phyloP scores from a whole-genome alignment of 352 stramenopile genomes.

The Pythium periplocum region DNA sequence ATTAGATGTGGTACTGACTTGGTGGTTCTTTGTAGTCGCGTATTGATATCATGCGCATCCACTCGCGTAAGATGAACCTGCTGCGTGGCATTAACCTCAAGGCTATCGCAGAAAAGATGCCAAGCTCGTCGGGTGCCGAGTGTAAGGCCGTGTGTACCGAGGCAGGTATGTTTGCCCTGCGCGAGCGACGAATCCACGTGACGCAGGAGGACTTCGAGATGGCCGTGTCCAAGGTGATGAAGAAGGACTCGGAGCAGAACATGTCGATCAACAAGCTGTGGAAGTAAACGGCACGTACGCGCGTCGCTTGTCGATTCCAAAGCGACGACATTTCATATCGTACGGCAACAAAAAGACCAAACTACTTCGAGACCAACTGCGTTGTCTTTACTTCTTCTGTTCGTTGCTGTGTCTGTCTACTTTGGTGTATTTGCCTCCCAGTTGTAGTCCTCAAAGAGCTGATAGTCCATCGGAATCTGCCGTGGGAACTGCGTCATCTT shows the following conservation, averaged over 20 bases:
- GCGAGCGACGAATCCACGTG: conserved; percentile 98
- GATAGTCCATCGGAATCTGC: conserved; percentile 75
- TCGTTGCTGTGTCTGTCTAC: no score
- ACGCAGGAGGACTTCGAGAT: conserved; percentile 99
- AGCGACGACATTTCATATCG: neutral
- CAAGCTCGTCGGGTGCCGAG: conserved; percentile 96
- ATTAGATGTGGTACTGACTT: conserved; percentile 17
- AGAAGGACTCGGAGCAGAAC: conserved; percentile 98
- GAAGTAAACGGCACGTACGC: conserved; percentile 85
- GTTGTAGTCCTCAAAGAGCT: conserved; percentile 86
- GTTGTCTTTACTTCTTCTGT: no score
- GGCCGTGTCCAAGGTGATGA: conserved; percentile 99
- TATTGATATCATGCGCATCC: conserved; percentile 98
- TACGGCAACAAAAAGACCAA: conserved; percentile 1
- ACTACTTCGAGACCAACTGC: neutral
- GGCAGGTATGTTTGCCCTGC: conserved; percentile 99
- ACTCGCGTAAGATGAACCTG: conserved; percentile 99
- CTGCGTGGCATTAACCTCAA: conserved; percentile 98
- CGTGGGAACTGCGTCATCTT: conserved; percentile 74
- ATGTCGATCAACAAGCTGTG: conserved; percentile 99
- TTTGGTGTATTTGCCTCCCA: conserved; percentile 39
- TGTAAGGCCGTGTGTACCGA: conserved; percentile 99
- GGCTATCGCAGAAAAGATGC: conserved; percentile 98
- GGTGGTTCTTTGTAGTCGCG: conserved; percentile 59
- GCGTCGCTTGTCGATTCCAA: no score